A percentile compares a stretch with the other conserved stretches of the same genome.
phyloP scores from a whole-genome alignment of 169 alveolate species.

The Eimeria falciformis region DNA sequence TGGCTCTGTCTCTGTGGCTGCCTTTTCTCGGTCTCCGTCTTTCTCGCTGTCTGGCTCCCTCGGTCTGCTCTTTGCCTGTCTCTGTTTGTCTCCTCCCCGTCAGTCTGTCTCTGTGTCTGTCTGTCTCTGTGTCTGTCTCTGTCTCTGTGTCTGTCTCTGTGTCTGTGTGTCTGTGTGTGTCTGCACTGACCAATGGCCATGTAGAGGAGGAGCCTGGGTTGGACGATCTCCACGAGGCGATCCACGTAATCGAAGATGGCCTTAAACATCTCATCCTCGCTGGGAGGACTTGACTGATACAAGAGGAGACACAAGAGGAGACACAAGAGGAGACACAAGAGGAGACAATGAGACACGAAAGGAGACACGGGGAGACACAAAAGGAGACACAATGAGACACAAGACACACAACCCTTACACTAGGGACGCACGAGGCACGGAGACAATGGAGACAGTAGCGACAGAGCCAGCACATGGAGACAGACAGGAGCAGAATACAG shows the following conservation, averaged over 20 bases:
- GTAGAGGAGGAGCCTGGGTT: conserved; percentile 95
- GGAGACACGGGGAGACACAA: too few species aligned
- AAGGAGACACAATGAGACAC: not conserved
- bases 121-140: not conserved
- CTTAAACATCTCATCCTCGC: conserved; percentile 70
- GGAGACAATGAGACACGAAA: too few species aligned
- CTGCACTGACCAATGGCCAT: conserved; percentile 94
- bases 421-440: too few species aligned
- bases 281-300: conserved; percentile 25
- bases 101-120: not conserved
- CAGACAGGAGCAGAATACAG: too few species aligned
- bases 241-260: conserved; percentile 63
- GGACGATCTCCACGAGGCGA: conserved; percentile 90
- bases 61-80: not conserved
- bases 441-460: too few species aligned
- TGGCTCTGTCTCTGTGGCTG: not conserved
- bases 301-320: too few species aligned
- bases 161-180: not conserved
- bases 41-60: not conserved
- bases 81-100: not conserved
- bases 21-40: too few species aligned
- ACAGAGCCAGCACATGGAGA: too few species aligned
- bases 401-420: not conserved
- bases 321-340: too few species aligned
- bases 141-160: not conserved